phyloP scores from a whole-genome alignment of 1,284 basidiomycete genomes.

The Puccinia polysora region DNA sequence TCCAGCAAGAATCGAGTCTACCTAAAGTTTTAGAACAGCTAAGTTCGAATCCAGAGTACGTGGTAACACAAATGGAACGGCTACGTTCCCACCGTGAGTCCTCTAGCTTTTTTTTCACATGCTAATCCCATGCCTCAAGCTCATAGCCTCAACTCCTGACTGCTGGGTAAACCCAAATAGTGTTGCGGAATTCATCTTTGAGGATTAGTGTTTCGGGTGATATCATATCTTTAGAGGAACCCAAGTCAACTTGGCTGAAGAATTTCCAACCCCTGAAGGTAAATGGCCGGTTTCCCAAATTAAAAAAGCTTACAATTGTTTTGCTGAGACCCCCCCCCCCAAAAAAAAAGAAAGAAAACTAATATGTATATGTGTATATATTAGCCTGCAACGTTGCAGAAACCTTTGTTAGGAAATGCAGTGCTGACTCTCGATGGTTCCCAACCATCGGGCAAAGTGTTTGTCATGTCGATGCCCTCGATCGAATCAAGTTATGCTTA shows the following conservation, averaged over 20 bases:
- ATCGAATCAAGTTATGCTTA: constrained; percentile 88
- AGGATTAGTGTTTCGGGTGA: constrained; percentile 85
- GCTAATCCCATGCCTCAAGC: not conserved
- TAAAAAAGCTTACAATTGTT: no score
- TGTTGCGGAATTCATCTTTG: constrained; percentile 71
- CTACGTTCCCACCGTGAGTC: constrained; percentile 66
- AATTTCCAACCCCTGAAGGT: constrained; percentile 67
- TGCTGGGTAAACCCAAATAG: constrained; percentile 55
- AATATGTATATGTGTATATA: not conserved
- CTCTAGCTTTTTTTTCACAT: not conserved
- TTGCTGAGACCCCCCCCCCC: no score
- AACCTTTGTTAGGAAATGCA: constrained; percentile 65
- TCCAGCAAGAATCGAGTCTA: constrained; percentile 72
- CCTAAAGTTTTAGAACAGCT: constrained; percentile 70
- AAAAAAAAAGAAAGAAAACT: no score
- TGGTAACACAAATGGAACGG: constrained; percentile 69
- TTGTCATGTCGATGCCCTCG: constrained; percentile 80
- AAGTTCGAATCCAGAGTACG: constrained; percentile 67
- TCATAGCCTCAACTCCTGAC: not conserved
- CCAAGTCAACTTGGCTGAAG: constrained; percentile 67
- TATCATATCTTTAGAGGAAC: constrained; percentile 66
- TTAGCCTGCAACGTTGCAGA: constrained; percentile 61
- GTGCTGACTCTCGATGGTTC: constrained; percentile 72
- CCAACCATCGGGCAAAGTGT: constrained; percentile 68
- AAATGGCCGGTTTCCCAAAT: constrained; percentile 52